Base-by-base conservation (phyloP, 306 rosid species). In the Rubus parviflorus region DNA sequence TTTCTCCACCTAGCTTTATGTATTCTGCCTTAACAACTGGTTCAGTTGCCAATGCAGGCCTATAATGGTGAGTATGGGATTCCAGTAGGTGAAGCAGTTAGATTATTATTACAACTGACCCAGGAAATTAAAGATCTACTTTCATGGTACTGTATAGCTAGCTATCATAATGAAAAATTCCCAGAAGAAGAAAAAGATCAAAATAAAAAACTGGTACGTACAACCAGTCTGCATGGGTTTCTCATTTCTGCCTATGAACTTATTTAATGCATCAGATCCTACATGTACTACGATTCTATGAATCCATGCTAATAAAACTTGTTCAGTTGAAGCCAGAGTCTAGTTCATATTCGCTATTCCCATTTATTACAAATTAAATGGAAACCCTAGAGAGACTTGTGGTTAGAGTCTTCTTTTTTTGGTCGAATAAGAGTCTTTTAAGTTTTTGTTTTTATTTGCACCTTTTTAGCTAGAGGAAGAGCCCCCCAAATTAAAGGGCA, bases 1-100 rank as follows among this genome's bases (percentile, higher is more conserved):
- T 9, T 45, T 45, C 60, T 43, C 48, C 46, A 25, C 19, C 35
- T 2, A 30, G 2, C 70, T 46, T 45, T 45, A 60, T 45, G 69
- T 57, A 30, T 30, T 58, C 53, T 25, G 40, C 13, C 58, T 25
- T 11, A 57, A 45, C 70, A 60, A 46, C 78, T 46, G 37, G 47
- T 61, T 74, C 78, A 46, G 60, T 62, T 74, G 70, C 47, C 70
- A 74, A 61, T 46, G 78, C 70, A 30, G 78, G 58, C 7, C 20
- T 74, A 74, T 74, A 46, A 73, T 58, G 68, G 67, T 58, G 53
- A 54, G 49, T 20, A 41, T 53, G 75, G 46, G 53, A 58, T 74
- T 38, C 60, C 43, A 43, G 47, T 45, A 74, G 58, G 45, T 61
- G 58, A 74, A 53, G 62, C 76, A 53, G n/a, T 14, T 61, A 47